Evolutionary conservation across 23 red algal species (phyloP), one percentile per base, ranked within the genome.

Genomic region (Cyanidiococcus yangmingshanensis): DNA sequence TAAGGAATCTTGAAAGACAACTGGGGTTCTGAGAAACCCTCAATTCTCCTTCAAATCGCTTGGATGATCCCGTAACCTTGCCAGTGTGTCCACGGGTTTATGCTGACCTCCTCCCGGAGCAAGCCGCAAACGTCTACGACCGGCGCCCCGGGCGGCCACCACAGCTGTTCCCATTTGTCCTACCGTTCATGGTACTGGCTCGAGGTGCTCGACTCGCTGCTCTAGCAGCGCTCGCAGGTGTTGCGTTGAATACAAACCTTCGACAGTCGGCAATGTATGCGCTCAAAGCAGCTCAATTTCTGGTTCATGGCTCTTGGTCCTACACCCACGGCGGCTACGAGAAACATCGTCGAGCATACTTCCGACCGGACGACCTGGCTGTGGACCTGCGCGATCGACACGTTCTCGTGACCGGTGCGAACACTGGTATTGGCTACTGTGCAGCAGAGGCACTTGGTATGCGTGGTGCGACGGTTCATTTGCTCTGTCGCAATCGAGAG

Each of bases 351-450:
- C 77, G 79, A 35, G 58, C n/a, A 15, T 86, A 82, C 74, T 79
- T 77, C 17, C 79, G 40, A 18, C 83, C 75, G 25, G 39, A 77
- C 0, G 83, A 82, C 27, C 2, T 25, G 63, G 63, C 63, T 12
- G 83, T 83, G 2, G 79, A 86, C 37, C 77, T 92, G 37, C 27
- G 27, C 50, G 89, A 80, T 1, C 50, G 57, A 32, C 83, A 92
- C 59, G 76, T 68, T 38, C 76, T 95, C 12, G 82, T 95, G 1
- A 95, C 86, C 41, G 90, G 90, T 38, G 90, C 82, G 36, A 89
- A 80, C n/a, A 76, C 83, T 21, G 90, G 90, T 26, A 68, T 95
- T 18, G 90, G 90, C 1, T 76, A 54, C 16, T 86, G 75, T 34
- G 82, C 82, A 37, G 90, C 90, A 21, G 59, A 77, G 75, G 57